Conservation (phyloP, 257 asterid genomes). For the Nicotiana sylvestris region DNA sequence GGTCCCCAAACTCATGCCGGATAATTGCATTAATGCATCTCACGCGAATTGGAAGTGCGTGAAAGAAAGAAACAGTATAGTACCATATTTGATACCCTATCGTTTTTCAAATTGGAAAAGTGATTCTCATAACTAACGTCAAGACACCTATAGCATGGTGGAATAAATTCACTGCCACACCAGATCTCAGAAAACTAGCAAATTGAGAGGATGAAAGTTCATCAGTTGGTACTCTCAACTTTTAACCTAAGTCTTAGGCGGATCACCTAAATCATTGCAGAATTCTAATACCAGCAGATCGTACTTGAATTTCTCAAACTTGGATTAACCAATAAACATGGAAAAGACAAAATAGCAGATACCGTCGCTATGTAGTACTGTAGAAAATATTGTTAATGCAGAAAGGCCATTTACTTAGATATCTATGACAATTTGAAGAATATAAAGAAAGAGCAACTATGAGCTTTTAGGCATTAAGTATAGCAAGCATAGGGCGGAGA, state of each 20-base stretch:
- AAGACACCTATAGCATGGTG: neutral
- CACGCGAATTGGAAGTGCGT: neutral
- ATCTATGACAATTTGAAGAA: neutral
- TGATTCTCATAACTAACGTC: neutral
- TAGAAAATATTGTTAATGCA: neutral
- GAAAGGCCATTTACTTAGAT: neutral
- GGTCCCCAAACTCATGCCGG: too few species aligned
- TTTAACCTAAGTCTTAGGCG: too few species aligned
- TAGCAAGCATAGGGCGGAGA: slow-evolving; percentile 8
- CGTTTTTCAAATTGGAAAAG: neutral
- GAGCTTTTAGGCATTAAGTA: neutral
- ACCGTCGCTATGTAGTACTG: too few species aligned
- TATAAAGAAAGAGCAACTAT: neutral
- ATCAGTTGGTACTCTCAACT: neutral
- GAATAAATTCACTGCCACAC: neutral
- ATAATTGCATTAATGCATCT: neutral
- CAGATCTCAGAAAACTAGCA: neutral
- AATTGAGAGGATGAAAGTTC: neutral
- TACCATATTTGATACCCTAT: neutral
- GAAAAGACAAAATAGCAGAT: too few species aligned
- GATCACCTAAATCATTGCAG: too few species aligned
- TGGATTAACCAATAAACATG: too few species aligned
- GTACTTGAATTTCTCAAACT: neutral
- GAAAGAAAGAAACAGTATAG: neutral
- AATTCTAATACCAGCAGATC: neutral